Conservation (phyloP, 2,329 filamentous ascomycete species). For the Epichloe hybrida region DNA sequence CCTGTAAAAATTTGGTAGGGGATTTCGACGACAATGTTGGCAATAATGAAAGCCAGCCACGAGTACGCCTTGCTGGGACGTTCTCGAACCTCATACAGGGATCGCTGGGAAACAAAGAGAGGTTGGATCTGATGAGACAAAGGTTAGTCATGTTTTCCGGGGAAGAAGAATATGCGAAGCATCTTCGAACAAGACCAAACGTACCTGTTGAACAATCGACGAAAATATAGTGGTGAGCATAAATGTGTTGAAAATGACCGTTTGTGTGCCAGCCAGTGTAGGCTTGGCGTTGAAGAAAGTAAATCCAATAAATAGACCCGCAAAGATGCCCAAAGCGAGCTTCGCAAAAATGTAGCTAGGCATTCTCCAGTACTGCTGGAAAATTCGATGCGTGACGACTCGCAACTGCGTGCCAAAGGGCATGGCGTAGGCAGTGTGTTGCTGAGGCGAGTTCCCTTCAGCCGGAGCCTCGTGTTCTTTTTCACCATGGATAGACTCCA, state of each 20-base stretch:
- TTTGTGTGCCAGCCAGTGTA: slow-evolving; percentile 56
- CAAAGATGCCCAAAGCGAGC: slow-evolving; percentile 41
- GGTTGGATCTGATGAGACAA: slow-evolving; percentile 37
- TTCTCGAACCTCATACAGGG: slow-evolving; percentile 66
- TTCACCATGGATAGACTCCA: slow-evolving; percentile 46
- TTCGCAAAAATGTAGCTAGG: slow-evolving; percentile 70
- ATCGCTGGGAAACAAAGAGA: slow-evolving; percentile 59
- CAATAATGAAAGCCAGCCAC: slow-evolving; percentile 59
- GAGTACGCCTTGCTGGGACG: slow-evolving; percentile 62
- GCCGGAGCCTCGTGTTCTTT: slow-evolving; percentile 13
- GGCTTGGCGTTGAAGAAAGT: slow-evolving; percentile 47
- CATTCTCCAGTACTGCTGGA: slow-evolving; percentile 74
- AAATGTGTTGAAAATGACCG: slow-evolving; percentile 62
- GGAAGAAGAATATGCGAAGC: too few relatives aligned
- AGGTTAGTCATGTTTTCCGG: not conserved
- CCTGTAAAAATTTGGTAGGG: slow-evolving; percentile 55
- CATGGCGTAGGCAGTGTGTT: slow-evolving; percentile 60
- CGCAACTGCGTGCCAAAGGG: slow-evolving; percentile 53
- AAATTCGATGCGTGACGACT: slow-evolving; percentile 54
- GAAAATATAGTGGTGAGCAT: slow-evolving; percentile 65
- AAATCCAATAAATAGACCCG: slow-evolving; percentile 61
- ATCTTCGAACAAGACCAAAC: not conserved
- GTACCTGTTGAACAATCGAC: slow-evolving; percentile 48
- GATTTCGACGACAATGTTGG: slow-evolving; percentile 59
- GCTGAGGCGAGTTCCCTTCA: slow-evolving; percentile 7